Conservation (phyloP, 768 basidiomycete species). For the Rhizopogon sp. region DNA sequence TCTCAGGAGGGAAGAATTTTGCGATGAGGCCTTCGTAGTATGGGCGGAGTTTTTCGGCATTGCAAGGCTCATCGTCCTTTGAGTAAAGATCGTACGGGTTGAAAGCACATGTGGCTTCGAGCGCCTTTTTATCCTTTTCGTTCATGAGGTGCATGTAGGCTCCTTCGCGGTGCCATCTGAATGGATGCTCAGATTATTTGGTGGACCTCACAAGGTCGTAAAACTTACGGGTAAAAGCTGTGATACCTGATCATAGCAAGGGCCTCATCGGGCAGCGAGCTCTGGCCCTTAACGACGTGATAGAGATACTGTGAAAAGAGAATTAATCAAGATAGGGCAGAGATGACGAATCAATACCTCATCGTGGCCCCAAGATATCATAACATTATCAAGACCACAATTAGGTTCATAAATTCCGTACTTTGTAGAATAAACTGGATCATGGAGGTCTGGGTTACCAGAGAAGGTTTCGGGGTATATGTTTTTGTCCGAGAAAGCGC, state of each 20-base stretch:
- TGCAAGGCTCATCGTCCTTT: slow-evolving; percentile 71
- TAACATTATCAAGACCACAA: slow-evolving; percentile 82
- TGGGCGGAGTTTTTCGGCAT: slow-evolving; percentile 59
- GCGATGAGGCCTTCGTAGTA: slow-evolving; percentile 82
- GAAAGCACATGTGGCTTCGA: slow-evolving; percentile 78
- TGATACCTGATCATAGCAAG: slow-evolving; percentile 93
- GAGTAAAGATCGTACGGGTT: slow-evolving; percentile 95
- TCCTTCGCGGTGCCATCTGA: slow-evolving; percentile 81
- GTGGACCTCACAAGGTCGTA: background rate
- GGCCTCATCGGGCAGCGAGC: slow-evolving; percentile 72
- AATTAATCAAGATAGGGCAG: background rate
- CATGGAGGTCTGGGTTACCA: slow-evolving; percentile 64
- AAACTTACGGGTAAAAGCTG: slow-evolving; percentile 79
- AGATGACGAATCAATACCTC: slow-evolving; percentile 50
- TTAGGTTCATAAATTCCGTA: slow-evolving; percentile 73
- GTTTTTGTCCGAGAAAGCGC: slow-evolving; percentile 78
- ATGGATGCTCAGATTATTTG: slow-evolving; percentile 1
- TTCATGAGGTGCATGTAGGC: slow-evolving; percentile 80
- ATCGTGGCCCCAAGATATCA: slow-evolving; percentile 90
- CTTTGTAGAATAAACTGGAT: slow-evolving; percentile 64
- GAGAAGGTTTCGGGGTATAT: slow-evolving; percentile 77
- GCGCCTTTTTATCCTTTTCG: slow-evolving; percentile 57
- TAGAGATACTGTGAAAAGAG: slow-evolving; percentile 61
- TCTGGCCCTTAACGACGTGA: slow-evolving; percentile 78
- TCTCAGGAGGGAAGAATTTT: slow-evolving; percentile 77